Conservation (phyloP, 179 eudicot genomes). For the Amaranthus tricolor region DNA sequence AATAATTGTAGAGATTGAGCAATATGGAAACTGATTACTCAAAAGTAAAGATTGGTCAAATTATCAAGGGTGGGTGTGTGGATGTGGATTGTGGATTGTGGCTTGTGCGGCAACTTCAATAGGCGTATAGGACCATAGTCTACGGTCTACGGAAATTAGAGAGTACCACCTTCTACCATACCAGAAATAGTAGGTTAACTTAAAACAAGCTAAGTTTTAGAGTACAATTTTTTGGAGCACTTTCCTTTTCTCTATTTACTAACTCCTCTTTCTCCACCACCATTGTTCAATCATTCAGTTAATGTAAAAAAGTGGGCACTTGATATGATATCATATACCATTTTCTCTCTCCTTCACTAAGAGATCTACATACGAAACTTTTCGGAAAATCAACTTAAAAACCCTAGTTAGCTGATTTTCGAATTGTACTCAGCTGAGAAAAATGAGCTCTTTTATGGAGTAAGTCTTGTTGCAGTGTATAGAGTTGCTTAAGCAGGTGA, state of each 20-base stretch:
- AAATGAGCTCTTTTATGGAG: constrained; percentile 14
- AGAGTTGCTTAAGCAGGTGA: background rate
- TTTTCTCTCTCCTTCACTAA: background rate
- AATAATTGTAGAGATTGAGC: too few relatives aligned
- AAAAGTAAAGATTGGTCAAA: too few relatives aligned
- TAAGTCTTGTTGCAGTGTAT: background rate
- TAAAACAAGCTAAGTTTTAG: background rate
- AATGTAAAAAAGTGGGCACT: background rate
- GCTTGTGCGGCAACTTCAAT: too few relatives aligned
- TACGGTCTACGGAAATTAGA: too few relatives aligned
- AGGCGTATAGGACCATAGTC: too few relatives aligned
- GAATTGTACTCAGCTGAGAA: background rate
- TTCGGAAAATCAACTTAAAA: background rate
- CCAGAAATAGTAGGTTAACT: constrained; percentile 18
- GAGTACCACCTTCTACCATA: background rate
- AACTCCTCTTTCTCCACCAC: background rate
- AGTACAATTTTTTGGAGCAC: background rate
- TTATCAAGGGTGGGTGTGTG: too few relatives aligned
- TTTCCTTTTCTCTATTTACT: background rate
- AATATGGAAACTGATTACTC: too few relatives aligned
- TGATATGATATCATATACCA: background rate
- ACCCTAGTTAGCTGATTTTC: constrained; percentile 12
- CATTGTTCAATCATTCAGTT: constrained; percentile 18
- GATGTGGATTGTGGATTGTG: too few relatives aligned
- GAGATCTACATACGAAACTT: constrained; percentile 18